Evolutionary conservation across 2,329 filamentous ascomycete species (phyloP), one percentile per base, ranked within the genome.

Genomic region (Stagonosporopsis vannaccii): DNA sequence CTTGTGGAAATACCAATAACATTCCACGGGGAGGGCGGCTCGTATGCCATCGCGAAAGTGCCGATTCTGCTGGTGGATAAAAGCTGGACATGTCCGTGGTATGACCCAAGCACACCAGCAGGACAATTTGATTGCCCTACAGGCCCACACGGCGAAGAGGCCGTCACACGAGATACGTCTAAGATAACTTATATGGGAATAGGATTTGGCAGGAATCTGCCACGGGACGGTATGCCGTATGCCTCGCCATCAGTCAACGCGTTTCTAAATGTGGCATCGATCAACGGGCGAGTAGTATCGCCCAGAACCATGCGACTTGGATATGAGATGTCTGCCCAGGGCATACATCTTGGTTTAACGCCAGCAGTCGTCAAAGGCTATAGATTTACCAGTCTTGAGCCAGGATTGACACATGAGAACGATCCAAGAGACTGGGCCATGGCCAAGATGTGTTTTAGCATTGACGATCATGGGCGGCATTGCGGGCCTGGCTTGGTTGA

Each of bases 101-200:
- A 75, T 23, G 60, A 73, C 19, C 66, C 71, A 17, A 62, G 51
- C n/a, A 66, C 55, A 17, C 40, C 39, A 2, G 58, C 65, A 23
- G 66, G 72, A 42, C 56, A 39, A 0, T 71, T 70, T 26, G 58
- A 65, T n/a, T 75, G 73, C 48, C 71, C 72, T 5, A 43, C 39
- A 4, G 68, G 71, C 12, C 71, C 70, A 1, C 43, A 68, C 9
- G 66, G 65, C 6, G 68, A 71, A 26, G 55, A 63, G 15, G 65
- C 72, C 2, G 33, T 52, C 23, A 60, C 60, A 15, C 51, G 70
- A 41, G 65, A 73, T 36, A 70, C 66, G 20, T 65, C 62, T 6
- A 52, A 59, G 13, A 75, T 75, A 28, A 74, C 64, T 17, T 75
- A 75, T 51, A 75, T 75, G 73, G 73, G 73, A 8, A 64, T 75